A percentile compares a stretch with the other conserved stretches of the same genome.
Conservation (phyloP, 345 rosid species). For the Isatis tinctoria region DNA sequence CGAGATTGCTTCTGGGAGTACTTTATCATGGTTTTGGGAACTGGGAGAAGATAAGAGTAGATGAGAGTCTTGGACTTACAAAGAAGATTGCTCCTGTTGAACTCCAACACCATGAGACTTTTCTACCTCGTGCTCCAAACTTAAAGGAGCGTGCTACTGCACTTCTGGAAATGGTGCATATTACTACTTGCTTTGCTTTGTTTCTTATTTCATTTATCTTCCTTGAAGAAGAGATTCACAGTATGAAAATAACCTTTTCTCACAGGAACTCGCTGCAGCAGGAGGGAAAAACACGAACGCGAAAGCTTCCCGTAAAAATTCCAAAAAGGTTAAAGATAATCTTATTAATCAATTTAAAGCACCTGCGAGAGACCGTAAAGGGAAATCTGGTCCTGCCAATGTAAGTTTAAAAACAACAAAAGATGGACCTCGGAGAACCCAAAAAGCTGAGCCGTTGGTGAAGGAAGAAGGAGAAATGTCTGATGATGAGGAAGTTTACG, state of each 20-base stretch:
- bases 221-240: neutral
- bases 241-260: neutral
- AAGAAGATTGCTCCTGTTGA: conserved; percentile 99
- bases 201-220: neutral
- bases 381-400: conserved; percentile 46
- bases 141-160: conserved; percentile 96
- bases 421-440: conserved; percentile 59
- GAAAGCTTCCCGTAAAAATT: conserved; percentile 63
- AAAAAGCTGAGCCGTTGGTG: conserved; percentile 61
- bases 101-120: conserved; percentile 99
- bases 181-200: neutral
- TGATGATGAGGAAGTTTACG: conserved; percentile 85
- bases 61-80: conserved; percentile 82
- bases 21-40: conserved; percentile 92
- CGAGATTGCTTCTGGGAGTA: conserved; percentile 94
- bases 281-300: conserved; percentile 68
- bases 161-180: conserved; percentile 88
- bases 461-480: conserved; percentile 99
- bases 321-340: conserved; percentile 64
- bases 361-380: conserved; percentile 50
- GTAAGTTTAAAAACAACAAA: conserved; percentile 35
- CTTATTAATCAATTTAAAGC: conserved; percentile 40
- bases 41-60: conserved; percentile 97
- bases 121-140: conserved; percentile 97
- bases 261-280: conserved; percentile 75